Conservation (phyloP, 2,329 filamentous ascomycete genomes). For the Elsinoe ampelina region DNA sequence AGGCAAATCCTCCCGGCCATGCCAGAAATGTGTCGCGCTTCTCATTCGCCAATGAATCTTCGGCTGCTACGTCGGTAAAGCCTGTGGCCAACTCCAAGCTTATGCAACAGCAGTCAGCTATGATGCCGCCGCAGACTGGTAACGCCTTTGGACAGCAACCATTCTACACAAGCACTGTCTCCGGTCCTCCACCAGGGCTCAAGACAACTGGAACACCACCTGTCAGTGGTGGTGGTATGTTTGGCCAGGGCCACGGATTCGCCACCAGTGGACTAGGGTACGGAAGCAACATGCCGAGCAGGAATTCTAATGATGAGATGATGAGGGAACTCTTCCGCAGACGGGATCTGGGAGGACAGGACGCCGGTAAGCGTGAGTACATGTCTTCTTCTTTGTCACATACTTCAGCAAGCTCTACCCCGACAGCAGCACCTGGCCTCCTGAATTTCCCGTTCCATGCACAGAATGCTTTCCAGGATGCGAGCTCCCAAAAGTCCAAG, state of each 20-base stretch:
- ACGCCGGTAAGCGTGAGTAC: slow-evolving; percentile 96
- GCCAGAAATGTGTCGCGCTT: slow-evolving; percentile 78
- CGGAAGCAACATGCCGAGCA: slow-evolving; percentile 43
- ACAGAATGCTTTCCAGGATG: slow-evolving; percentile 81
- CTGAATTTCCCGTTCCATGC: slow-evolving; percentile 84
- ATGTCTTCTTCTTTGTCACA: slow-evolving; percentile 87
- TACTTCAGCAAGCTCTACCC: slow-evolving; percentile 73
- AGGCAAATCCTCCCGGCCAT: slow-evolving; percentile 45
- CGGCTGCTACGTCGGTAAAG: slow-evolving; percentile 56
- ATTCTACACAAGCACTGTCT: slow-evolving; percentile 76
- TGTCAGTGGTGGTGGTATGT: slow-evolving; percentile 69
- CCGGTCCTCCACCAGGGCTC: slow-evolving; percentile 85
- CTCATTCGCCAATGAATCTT: slow-evolving; percentile 70
- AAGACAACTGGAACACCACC: slow-evolving; percentile 94
- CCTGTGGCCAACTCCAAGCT: slow-evolving; percentile 68
- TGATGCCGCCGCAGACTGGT: slow-evolving; percentile 54
- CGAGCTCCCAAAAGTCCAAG: slow-evolving; percentile 70
- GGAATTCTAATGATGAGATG: slow-evolving; percentile 65
- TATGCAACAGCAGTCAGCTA: slow-evolving; percentile 78
- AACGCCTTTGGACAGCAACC: slow-evolving; percentile 44
- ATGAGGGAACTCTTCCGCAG: slow-evolving; percentile 72
- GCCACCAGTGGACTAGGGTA: slow-evolving; percentile 59
- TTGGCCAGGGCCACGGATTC: slow-evolving; percentile 80
- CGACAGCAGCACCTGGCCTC: slow-evolving; percentile 83
- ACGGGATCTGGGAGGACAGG: slow-evolving; percentile 50